Evolutionary conservation across 345 rosid genomes (phyloP).

Genomic region (Acer negundo): DNA sequence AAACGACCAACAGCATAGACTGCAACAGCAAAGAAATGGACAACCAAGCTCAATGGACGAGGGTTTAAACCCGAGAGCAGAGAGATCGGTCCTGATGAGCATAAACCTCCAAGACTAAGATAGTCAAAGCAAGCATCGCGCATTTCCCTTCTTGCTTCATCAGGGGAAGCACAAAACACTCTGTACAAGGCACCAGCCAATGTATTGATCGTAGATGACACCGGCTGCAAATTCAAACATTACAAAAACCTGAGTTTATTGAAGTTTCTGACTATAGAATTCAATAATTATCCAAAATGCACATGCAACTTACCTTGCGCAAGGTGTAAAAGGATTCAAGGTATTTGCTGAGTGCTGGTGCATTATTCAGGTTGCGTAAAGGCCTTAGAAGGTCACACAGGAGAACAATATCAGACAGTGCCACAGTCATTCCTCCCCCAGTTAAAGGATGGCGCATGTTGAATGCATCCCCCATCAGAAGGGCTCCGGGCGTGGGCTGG

Average conservation of each 20-base stretch:
- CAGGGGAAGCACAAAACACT: constrained; percentile 49
- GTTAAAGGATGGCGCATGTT: constrained; percentile 70
- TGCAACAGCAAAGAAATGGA: constrained; percentile 51
- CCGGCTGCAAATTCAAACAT: constrained; percentile 36
- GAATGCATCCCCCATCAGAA: constrained; percentile 57
- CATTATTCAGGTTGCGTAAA: constrained; percentile 41
- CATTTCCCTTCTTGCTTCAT: constrained; percentile 51
- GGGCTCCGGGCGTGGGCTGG: constrained; percentile 53
- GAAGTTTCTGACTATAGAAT: background rate
- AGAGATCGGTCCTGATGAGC: constrained; percentile 44
- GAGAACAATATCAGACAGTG: constrained; percentile 54
- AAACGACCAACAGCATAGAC: constrained; percentile 48
- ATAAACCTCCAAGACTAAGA: constrained; percentile 48
- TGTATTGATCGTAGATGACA: constrained; percentile 49
- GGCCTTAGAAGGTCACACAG: constrained; percentile 51
- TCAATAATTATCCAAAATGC: background rate
- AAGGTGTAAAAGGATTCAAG: constrained; percentile 55
- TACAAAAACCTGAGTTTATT: constrained; percentile 3
- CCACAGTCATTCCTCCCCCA: constrained; percentile 73
- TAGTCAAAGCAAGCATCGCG: constrained; percentile 53
- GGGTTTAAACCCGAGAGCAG: constrained; percentile 51
- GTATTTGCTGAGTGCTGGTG: constrained; percentile 46
- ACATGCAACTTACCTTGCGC: constrained; percentile 42
- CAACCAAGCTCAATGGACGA: constrained; percentile 40
- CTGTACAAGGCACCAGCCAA: constrained; percentile 50